Evolutionary conservation across 2,329 filamentous ascomycete genomes (phyloP), one percentile per base, ranked within the genome.

Genomic region (Botrytis fragariae): DNA sequence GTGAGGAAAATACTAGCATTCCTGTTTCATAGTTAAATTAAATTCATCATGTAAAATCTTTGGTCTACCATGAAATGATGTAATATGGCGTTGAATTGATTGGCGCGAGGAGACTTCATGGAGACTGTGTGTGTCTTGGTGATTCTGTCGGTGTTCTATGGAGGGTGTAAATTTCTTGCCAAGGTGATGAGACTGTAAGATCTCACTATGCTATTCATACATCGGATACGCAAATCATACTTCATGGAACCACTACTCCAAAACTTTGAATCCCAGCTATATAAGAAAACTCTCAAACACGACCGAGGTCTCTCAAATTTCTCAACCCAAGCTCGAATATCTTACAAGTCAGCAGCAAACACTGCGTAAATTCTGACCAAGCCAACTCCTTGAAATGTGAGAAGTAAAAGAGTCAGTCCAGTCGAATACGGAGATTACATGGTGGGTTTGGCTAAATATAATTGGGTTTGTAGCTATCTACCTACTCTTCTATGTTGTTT

Each of bases 11-110:
- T 32, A 57, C n/a, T 69, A 25, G 65, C 37, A 69, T 69, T 57
- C 65, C 42, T 69, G 48, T 69, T 65, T 57, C 65, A 57, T 57
- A 69, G 65, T 42, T 9, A 42, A 69, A 69, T 69, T 44, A 68
- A 69, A 69, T 10, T 42, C 16, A 32, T 68, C 18, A 32, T 69
- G 20, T 57, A 57, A 57, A 44, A 42, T 22, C 12, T 4, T 25
- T 7, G 29, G 10, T 32, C 5, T 12, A 18, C 20, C 22, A 10
- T 39, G 45, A 54, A 14, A 25, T 29, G 35, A n/a, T 54, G 16
- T 68, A 20, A 68, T 42, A 25, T 54, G 51, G 1, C 10, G 25
- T n/a, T 54, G 14, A 18, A 9, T 54, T 54, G 51, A 18, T 14
- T 18, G 25, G 6, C 2, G 51, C 14, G 25, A 29, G 14, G 51